Percentiles rank a stretch among this genome's conserved stretches.
Conservation (phyloP, 441 rosid genomes). For the Corymbia calophylla region DNA sequence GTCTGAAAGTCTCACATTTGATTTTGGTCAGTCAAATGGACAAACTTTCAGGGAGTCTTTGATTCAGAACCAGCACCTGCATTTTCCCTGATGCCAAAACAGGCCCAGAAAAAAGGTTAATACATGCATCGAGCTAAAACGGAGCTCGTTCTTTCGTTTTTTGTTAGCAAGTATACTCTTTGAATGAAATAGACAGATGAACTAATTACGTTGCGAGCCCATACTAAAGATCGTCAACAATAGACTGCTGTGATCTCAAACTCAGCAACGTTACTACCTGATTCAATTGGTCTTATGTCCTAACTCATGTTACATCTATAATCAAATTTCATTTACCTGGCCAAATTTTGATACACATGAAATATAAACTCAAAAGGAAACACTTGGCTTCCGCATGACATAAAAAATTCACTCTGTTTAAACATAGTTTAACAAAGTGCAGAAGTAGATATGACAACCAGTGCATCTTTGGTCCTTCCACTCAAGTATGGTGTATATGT, state of each 20-base stretch:
- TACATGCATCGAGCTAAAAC: not conserved
- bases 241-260: not conserved
- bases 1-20: not conserved
- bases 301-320: not conserved
- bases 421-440: not conserved
- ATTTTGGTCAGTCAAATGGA: not conserved
- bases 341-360: not conserved
- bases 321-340: not conserved
- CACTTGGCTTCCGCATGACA: not conserved
- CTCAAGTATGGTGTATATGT: not conserved
- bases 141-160: not conserved
- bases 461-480: not conserved
- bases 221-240: not conserved
- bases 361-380: not conserved
- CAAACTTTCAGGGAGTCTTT: not conserved
- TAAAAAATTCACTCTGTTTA: too few relatives aligned
- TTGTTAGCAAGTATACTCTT: not conserved
- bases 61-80: not conserved
- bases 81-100: not conserved
- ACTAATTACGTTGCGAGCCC: fast-evolving
- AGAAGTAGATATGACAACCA: not conserved
- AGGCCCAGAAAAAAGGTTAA: not conserved
- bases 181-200: not conserved
- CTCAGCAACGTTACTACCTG: not conserved
- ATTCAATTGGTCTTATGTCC: not conserved